Percentiles rank a stretch among this genome's conserved stretches.
These are phyloP conservation scores for Suillus brevipes DNA, from an alignment of 768 basidiomycete species.

Conservation along the genomic window DNA sequence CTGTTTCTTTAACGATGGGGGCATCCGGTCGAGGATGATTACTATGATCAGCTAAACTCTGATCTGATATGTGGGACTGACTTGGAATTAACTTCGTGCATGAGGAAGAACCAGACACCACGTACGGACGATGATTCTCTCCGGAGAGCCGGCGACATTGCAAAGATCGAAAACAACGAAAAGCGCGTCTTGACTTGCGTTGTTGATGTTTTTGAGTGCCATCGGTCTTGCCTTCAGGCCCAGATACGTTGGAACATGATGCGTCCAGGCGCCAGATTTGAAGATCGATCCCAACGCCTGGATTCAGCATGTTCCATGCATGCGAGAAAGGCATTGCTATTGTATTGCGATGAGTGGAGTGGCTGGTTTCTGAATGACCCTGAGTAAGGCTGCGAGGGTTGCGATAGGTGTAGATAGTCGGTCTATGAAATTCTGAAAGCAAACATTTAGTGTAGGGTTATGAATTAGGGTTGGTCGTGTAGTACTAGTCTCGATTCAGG, in stretches of 20 bases:
- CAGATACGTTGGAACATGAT: neutral
- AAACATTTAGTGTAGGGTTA: too few relatives aligned
- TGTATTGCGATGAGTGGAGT: too few relatives aligned
- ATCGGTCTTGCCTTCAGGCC: neutral
- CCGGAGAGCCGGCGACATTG: neutral
- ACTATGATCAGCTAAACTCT: neutral
- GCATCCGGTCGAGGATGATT: neutral
- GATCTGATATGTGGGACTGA: neutral
- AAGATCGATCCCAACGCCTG: too few relatives aligned
- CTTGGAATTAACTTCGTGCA: neutral
- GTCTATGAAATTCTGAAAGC: too few relatives aligned
- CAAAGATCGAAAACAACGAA: neutral
- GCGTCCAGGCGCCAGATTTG: neutral
- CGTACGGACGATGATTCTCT: neutral
- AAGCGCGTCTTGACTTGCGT: neutral
- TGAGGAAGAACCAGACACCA: neutral
- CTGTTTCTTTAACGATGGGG: constrained; percentile 24
- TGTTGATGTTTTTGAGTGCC: neutral
- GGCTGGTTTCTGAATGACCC: too few relatives aligned
- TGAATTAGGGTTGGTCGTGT: too few relatives aligned
- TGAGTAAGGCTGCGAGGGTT: too few relatives aligned
- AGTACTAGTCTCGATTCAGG: too few relatives aligned
- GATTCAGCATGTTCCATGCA: too few relatives aligned
- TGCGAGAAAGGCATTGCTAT: too few relatives aligned
- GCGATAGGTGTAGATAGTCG: too few relatives aligned